phyloP scores from a whole-genome alignment of 257 asterid genomes.

The Cynanchum wilfordii region DNA sequence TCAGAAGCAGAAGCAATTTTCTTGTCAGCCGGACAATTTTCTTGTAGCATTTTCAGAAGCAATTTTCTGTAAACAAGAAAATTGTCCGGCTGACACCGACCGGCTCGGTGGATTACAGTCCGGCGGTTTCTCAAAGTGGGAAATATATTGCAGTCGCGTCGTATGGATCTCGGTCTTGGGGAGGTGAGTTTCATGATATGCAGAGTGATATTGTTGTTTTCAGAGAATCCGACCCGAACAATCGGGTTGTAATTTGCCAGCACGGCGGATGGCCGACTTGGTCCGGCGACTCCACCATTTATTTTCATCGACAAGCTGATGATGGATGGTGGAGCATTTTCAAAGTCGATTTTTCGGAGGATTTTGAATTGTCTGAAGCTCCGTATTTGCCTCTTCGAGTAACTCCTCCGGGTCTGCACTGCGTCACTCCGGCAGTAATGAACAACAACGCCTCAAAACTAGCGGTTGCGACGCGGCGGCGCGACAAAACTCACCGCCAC shows the following conservation, averaged over 20 bases:
- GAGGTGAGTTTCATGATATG: constrained; percentile 59
- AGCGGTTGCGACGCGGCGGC: constrained; percentile 70
- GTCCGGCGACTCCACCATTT: constrained; percentile 55
- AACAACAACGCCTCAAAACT: constrained; percentile 31
- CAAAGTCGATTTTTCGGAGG: constrained; percentile 34
- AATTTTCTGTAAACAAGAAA: too few relatives aligned
- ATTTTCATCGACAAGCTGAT: constrained; percentile 65
- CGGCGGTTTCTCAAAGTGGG: constrained; percentile 57
- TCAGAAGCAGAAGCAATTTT: too few relatives aligned
- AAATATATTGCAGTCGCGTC: constrained; percentile 69
- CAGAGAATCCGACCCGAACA: constrained; percentile 35
- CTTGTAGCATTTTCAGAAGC: too few relatives aligned
- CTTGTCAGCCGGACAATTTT: too few relatives aligned
- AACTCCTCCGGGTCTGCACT: constrained; percentile 76
- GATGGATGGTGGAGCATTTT: constrained; percentile 96
- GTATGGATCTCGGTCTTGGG: constrained; percentile 52
- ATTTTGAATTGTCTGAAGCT: constrained; percentile 18
- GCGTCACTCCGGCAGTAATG: constrained; percentile 68
- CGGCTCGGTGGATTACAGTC: constrained; percentile 63
- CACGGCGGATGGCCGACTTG: constrained; percentile 88
- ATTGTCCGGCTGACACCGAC: constrained; percentile 49
- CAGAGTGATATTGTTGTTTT: constrained; percentile 61
- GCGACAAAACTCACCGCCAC: constrained; percentile 53
- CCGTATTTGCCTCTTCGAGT: constrained; percentile 41
- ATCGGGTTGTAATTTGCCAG: constrained; percentile 34